Evolutionary conservation across 2,329 filamentous ascomycete species (phyloP), one percentile per base, ranked within the genome.

Genomic region (Coniochaeta prunicola): DNA sequence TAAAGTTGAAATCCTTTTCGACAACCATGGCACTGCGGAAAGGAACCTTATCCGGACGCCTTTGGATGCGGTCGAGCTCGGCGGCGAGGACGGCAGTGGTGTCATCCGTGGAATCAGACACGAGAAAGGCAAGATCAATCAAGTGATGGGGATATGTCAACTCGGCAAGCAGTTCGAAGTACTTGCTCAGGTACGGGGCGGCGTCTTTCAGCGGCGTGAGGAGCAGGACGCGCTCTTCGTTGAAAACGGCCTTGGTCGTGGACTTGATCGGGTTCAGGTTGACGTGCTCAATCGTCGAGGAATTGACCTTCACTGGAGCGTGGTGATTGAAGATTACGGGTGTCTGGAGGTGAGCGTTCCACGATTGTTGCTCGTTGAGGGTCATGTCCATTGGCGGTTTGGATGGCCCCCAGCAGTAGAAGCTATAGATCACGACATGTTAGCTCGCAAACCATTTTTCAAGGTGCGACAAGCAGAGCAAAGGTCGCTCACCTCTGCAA

Each of bases 351-450:
- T 96, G 92, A 59, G 86, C 86, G 65, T 90, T 88, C 94, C 94
- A 99, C 64, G 91, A 83, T 62, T 87, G 87, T 73, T 93, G 88
- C 71, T 99, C 94, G 71, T 97, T 97, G 59, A 88, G 78, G 45
- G 89, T 85, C 91, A 99, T 96, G 64, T 94, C 86, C 86, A 96
- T 96, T 57, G 94, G 94, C n/a, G 94, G 85, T 78, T 96, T 97
- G 26, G 89, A 85, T 15, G 94, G 93, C 13, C 94, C 94, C 83
- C 92, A 97, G 79, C 94, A 99, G 77, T 96, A 96, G 76, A 96
- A 97, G 76, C 93, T 97, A 59, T 59, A 57, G 45, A 53, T 33
- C 26, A 60, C 40, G 48, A 28, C 21, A 33, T 6, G 61, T 64
- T 63, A 62, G 59, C 62, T 28, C 57, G 58, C 50, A 59, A 61